Percentiles rank a stretch among this genome's conserved stretches.
Conservation (phyloP, 1,284 basidiomycete species). For the Microbotryomycetes sp. region DNA sequence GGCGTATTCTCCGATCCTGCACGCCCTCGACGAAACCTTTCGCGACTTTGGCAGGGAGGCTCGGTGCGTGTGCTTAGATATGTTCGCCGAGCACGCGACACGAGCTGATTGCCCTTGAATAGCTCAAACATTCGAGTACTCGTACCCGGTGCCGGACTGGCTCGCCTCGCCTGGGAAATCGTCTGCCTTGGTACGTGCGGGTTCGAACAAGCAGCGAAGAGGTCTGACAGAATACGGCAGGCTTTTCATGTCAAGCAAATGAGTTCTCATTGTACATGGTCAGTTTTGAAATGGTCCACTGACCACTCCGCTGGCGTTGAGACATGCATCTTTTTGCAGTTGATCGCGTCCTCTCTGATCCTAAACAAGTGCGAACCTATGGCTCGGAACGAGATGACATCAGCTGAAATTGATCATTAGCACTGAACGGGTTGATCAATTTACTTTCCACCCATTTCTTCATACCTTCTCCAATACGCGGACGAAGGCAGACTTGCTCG, state of each 20-base stretch:
- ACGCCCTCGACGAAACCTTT: constrained; percentile 62
- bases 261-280: constrained; percentile 94
- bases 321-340: not conserved
- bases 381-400: not conserved
- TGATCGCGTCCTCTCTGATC: constrained; percentile 23
- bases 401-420: constrained; percentile 42
- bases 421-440: constrained; percentile 56
- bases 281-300: constrained; percentile 68
- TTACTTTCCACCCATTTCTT: constrained; percentile 76
- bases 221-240: not conserved
- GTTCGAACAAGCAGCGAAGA: not conserved
- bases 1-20: constrained; percentile 70
- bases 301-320: constrained; percentile 36
- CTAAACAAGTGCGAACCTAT: constrained; percentile 21
- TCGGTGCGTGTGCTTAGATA: constrained; percentile 43
- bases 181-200: constrained; percentile 59
- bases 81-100: not conserved
- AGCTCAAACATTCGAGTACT: constrained; percentile 62
- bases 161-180: constrained; percentile 75
- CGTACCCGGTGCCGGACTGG: constrained; percentile 80
- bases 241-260: constrained; percentile 52
- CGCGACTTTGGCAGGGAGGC: constrained; percentile 50
- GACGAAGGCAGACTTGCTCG: constrained; percentile 55
- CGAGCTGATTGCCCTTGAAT: constrained; percentile 9
- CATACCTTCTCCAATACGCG: constrained; percentile 79